Percentiles rank a stretch among this genome's conserved stretches.
These are phyloP conservation scores for Crithidia brevicula DNA, from an alignment of 208 protist genomes.

Conservation along the genomic window DNA sequence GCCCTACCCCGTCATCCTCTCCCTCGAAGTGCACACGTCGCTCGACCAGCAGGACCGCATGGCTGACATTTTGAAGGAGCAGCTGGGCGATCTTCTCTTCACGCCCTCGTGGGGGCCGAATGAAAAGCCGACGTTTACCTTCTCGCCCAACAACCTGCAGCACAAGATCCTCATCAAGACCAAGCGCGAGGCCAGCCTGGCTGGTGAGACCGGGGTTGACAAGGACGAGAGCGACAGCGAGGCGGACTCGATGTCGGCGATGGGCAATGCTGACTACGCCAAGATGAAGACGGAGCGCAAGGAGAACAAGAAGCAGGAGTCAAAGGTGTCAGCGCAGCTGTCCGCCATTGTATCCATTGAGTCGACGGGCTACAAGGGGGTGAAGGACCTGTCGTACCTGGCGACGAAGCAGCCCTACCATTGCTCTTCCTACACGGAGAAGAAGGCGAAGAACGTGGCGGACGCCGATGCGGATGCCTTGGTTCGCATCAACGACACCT, in stretches of 20 bases:
- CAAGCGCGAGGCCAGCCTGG: slow-evolving; percentile 38
- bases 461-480: slow-evolving; percentile 37
- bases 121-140: slow-evolving; percentile 42
- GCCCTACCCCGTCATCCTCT: slow-evolving; percentile 81
- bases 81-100: slow-evolving; percentile 62
- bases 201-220: slow-evolving; percentile 38
- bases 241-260: slow-evolving; percentile 3
- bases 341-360: slow-evolving; percentile 71
- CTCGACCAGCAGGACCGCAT: slow-evolving; percentile 70
- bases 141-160: slow-evolving; percentile 61
- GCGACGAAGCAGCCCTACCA: slow-evolving; percentile 59
- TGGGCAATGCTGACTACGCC: slow-evolving; percentile 35
- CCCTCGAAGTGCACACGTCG: slow-evolving; percentile 77
- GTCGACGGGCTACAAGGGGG: slow-evolving; percentile 61
- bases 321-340: slow-evolving; percentile 38
- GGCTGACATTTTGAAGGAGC: slow-evolving; percentile 63
- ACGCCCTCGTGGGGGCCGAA: slow-evolving; percentile 40
- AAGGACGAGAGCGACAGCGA: slow-evolving; percentile 43
- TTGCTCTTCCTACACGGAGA: slow-evolving; percentile 65
- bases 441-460: slow-evolving; percentile 57
- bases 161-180: slow-evolving; percentile 71
- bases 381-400: slow-evolving; percentile 65
- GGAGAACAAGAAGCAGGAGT: slow-evolving; percentile 30
- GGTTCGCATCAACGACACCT: slow-evolving; percentile 61
- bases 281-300: slow-evolving; percentile 22